Percentiles rank a stretch among this genome's conserved stretches.
These are phyloP conservation scores for Talaromyces liani DNA, from an alignment of 495 filamentous ascomycete species.

Conservation along the genomic window DNA sequence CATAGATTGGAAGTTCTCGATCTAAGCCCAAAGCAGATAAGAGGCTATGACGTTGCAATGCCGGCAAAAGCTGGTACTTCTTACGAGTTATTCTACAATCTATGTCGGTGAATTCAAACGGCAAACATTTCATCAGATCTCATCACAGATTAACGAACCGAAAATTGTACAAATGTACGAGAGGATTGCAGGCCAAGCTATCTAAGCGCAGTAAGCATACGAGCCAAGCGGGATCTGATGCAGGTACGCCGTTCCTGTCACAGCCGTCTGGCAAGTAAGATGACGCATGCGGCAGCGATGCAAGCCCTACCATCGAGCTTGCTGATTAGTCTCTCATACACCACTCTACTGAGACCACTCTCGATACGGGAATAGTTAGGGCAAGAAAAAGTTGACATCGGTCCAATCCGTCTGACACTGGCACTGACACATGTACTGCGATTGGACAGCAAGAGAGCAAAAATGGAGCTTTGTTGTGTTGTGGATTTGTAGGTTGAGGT, in stretches of 20 bases:
- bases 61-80: neutral
- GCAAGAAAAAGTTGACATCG: too few relatives aligned
- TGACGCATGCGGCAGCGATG: neutral
- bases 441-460: neutral
- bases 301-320: neutral
- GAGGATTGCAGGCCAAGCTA: neutral
- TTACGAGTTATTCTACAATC: neutral
- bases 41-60: neutral
- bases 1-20: neutral
- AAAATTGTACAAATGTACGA: neutral
- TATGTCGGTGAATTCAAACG: neutral
- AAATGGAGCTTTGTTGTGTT: neutral
- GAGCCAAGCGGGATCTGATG: neutral
- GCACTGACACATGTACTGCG: neutral
- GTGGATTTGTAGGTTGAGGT: neutral
- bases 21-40: neutral
- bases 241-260: constrained; percentile 2
- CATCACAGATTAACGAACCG: neutral
- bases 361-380: neutral
- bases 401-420: neutral
- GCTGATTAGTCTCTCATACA: neutral
- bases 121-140: neutral
- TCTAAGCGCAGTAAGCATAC: neutral
- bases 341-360: too few relatives aligned
- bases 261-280: neutral